A percentile compares a stretch with the other conserved stretches of the same genome.
phyloP scores from a whole-genome alignment of 306 rosid genomes.

The Canavalia gladiata region DNA sequence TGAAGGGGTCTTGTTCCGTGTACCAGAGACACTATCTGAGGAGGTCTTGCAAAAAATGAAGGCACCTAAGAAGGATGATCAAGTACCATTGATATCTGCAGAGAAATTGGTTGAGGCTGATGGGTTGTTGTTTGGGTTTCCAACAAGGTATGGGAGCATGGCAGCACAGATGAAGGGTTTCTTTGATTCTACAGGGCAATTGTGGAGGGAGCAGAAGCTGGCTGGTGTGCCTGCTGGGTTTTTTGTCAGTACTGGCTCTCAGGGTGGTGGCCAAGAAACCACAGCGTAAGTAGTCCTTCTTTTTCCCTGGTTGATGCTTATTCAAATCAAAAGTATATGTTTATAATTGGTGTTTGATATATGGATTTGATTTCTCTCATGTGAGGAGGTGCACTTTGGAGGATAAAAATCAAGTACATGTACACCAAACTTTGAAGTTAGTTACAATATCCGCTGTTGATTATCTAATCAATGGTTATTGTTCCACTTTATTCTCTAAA shows the following conservation, averaged over 20 bases:
- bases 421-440: too few relatives aligned
- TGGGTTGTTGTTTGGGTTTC: conserved; percentile 78
- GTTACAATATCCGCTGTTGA: too few relatives aligned
- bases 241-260: conserved; percentile 78
- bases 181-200: conserved; percentile 63
- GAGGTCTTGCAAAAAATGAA: conserved; percentile 67
- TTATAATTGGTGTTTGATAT: too few relatives aligned
- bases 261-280: conserved; percentile 88
- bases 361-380: too few relatives aligned
- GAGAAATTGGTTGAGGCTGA: conserved; percentile 76
- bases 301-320: too few relatives aligned
- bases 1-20: conserved; percentile 70
- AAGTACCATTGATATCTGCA: conserved; percentile 60
- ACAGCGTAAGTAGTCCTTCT: conserved; percentile 60
- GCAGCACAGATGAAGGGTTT: conserved; percentile 79
- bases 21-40: conserved; percentile 65
- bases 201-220: conserved; percentile 74
- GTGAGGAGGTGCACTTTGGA: too few relatives aligned
- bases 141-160: conserved; percentile 77
- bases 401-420: too few relatives aligned
- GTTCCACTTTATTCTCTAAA: too few relatives aligned
- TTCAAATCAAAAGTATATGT: neutral
- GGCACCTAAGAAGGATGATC: conserved; percentile 63
- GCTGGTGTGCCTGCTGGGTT: conserved; percentile 78
- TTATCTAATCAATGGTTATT: too few relatives aligned